Evolutionary conservation across 352 stramenopile genomes (phyloP).

Genomic region (Phytopythium montanum): DNA sequence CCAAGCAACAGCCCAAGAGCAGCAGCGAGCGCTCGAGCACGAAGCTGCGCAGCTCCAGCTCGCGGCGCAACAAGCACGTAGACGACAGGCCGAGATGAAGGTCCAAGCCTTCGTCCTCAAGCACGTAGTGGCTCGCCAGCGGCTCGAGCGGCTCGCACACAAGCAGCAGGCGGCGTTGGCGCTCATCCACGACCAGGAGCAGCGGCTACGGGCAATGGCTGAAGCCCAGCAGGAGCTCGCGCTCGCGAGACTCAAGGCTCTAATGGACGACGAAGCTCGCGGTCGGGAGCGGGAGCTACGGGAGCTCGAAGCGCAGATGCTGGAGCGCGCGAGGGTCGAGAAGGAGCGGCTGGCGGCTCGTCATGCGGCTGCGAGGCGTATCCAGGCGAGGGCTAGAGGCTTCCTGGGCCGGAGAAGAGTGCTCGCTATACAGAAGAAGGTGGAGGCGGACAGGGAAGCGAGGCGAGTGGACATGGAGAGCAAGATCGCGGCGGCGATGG

Average conservation of each 20-base stretch:
- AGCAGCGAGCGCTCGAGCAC: conserved; percentile 34
- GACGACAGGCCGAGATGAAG: conserved; percentile 56
- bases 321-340: conserved; percentile 63
- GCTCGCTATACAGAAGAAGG: conserved; percentile 51
- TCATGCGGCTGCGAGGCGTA: conserved; percentile 45
- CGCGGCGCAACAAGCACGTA: conserved; percentile 30
- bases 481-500: conserved; percentile 53
- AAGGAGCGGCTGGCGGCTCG: conserved; percentile 53
- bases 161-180: conserved; percentile 49
- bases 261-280: conserved; percentile 72
- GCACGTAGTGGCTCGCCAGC: conserved; percentile 31
- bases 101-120: conserved; percentile 64
- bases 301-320: conserved; percentile 66
- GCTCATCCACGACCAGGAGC: conserved; percentile 50
- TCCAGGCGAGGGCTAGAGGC: conserved; percentile 51
- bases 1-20: conserved; percentile 13
- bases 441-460: conserved; percentile 61
- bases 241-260: conserved; percentile 49
- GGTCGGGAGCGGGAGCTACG: conserved; percentile 66
- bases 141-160: conserved; percentile 42
- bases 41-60: conserved; percentile 40
- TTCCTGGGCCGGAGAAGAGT: conserved; percentile 56
- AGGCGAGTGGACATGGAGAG: conserved; percentile 52
- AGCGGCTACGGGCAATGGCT: conserved; percentile 47
- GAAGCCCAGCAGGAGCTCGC: conserved; percentile 69